Evolutionary conservation across 2,329 filamentous ascomycete species (phyloP).

Genomic region (Mycosphaerelloides madeirae): DNA sequence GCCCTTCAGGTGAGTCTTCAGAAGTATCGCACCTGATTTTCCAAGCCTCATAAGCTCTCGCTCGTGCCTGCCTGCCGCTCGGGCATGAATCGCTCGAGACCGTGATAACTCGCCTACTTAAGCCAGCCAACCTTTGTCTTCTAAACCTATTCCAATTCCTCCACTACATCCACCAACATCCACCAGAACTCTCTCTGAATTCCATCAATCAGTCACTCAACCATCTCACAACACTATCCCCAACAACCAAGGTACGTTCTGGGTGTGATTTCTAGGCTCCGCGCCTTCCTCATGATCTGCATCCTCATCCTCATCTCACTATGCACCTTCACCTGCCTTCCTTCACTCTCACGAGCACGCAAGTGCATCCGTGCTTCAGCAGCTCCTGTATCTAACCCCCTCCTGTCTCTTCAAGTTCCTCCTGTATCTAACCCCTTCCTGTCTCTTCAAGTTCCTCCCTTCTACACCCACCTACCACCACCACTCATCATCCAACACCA

Average conservation of each 20-base stretch:
- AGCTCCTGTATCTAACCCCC: background rate
- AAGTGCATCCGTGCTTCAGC: too few species aligned
- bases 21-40: background rate
- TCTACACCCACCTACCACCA: background rate
- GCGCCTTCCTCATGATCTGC: background rate
- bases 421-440: background rate
- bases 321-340: background rate
- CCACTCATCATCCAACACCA: background rate
- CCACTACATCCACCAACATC: conserved; percentile 1
- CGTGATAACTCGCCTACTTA: background rate
- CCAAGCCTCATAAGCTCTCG: background rate
- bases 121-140: background rate
- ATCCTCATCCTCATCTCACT: conserved; percentile 1
- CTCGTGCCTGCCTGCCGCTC: too few species aligned
- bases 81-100: too few species aligned
- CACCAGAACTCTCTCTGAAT: conserved; percentile 3
- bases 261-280: background rate
- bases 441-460: conserved; percentile 2
- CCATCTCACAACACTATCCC: conserved; percentile 1
- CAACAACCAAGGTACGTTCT: conserved; percentile 8
- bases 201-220: conserved; percentile 1
- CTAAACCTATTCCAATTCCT: background rate
- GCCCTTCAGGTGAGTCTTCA: background rate
- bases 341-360: background rate
- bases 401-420: conserved; percentile 1